Evolutionary conservation across 2,329 filamentous ascomycete species (phyloP).

Genomic region (Alternaria viburni): DNA sequence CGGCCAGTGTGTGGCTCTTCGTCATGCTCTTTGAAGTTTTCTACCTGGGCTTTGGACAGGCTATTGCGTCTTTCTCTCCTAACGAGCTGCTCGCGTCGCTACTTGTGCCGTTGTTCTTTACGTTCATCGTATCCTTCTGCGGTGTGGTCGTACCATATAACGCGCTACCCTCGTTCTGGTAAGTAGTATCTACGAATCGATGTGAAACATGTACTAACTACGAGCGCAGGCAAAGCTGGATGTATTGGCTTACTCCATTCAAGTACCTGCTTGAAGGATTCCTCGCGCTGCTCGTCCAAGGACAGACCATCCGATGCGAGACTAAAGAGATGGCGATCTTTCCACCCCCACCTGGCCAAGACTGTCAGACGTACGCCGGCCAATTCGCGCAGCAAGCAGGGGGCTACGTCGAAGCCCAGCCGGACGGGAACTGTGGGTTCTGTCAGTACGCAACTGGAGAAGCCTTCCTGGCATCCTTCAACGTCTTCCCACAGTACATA

Average conservation of each 20-base stretch:
- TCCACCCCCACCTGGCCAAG: constrained; percentile 62
- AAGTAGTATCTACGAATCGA: rapidly evolving
- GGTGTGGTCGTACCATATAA: constrained; percentile 74
- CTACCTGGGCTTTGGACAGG: constrained; percentile 70
- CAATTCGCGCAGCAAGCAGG: constrained; percentile 61
- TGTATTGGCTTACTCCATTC: constrained; percentile 67
- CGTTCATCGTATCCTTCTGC: constrained; percentile 74
- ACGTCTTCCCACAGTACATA: constrained; percentile 65
- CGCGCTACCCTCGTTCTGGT: constrained; percentile 68
- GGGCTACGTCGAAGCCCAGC: constrained; percentile 66
- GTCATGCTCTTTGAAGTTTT: constrained; percentile 71
- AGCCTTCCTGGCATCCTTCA: constrained; percentile 63
- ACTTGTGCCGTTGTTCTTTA: constrained; percentile 72
- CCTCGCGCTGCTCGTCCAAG: constrained; percentile 62
- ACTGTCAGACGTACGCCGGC: constrained; percentile 66
- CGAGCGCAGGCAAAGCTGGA: constrained; percentile 50
- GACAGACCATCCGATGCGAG: constrained; percentile 63
- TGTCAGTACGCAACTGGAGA: constrained; percentile 69
- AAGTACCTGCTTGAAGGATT: constrained; percentile 70
- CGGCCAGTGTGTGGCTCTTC: constrained; percentile 68
- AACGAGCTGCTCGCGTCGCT: constrained; percentile 71
- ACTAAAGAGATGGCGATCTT: constrained; percentile 66
- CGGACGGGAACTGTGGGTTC: constrained; percentile 65
- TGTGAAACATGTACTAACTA: rapidly evolving
- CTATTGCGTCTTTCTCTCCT: constrained; percentile 69